phyloP scores from a whole-genome alignment of 495 filamentous ascomycete species.

The Schizothecium vesticola region DNA sequence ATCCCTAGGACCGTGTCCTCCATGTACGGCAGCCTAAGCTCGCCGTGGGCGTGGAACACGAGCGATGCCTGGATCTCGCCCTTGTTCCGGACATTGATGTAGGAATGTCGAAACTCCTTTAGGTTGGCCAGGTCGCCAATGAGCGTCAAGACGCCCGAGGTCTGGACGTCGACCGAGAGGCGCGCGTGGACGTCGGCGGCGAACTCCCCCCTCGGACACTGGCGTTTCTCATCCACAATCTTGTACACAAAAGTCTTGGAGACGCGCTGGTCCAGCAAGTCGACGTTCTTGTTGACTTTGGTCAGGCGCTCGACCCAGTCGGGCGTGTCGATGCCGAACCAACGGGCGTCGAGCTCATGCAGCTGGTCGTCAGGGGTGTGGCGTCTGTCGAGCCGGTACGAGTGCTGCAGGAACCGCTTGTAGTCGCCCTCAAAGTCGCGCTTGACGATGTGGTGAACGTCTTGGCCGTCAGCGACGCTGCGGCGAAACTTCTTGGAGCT shows the following conservation, averaged over 20 bases:
- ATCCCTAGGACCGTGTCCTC: slow-evolving; percentile 11
- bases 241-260: not conserved
- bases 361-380: slow-evolving; percentile 13
- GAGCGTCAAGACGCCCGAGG: not conserved
- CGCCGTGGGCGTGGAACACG: slow-evolving; percentile 2
- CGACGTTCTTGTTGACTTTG: not conserved
- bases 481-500: not conserved
- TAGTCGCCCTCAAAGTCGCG: not conserved
- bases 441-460: not conserved
- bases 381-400: not conserved
- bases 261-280: not conserved
- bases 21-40: not conserved
- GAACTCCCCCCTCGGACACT: not conserved
- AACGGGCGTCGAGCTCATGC: slow-evolving; percentile 16
- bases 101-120: slow-evolving; percentile 2
- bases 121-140: slow-evolving; percentile 4
- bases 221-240: not conserved
- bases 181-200: not conserved
- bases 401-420: slow-evolving; percentile 5
- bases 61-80: slow-evolving; percentile 7
- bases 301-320: not conserved
- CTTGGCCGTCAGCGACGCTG: not conserved
- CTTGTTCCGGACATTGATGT: slow-evolving; percentile 12
- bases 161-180: not conserved
- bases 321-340: slow-evolving; percentile 7